A percentile compares a stretch with the other conserved stretches of the same genome.
Conservation (phyloP, 306 rosid species). For the Cicer pinnatifidum region DNA sequence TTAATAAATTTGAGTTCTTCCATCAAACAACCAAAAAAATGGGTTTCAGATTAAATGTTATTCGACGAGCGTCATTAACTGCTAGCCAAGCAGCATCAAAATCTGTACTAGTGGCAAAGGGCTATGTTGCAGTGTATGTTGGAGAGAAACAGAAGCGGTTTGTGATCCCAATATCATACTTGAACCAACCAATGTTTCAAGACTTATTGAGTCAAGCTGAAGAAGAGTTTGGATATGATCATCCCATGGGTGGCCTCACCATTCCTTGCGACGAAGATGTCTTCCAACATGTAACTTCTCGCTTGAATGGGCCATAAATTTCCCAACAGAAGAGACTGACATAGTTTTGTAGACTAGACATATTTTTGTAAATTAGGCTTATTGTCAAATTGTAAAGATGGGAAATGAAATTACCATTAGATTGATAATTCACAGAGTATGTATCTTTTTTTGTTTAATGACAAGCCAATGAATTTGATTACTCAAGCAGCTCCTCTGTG, state of each 20-base stretch:
- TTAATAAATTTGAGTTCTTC: neutral
- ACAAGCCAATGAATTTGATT: neutral
- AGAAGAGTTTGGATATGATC: constrained; percentile 27
- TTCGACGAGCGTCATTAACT: neutral
- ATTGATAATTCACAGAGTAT: neutral
- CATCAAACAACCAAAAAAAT: neutral
- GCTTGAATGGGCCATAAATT: neutral
- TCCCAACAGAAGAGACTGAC: neutral
- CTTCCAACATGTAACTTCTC: neutral
- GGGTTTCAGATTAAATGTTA: neutral
- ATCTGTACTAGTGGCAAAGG: neutral
- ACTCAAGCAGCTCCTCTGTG: neutral
- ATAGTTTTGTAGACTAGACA: neutral
- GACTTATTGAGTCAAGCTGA: neutral
- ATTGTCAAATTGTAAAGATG: neutral
- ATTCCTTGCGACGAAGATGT: constrained; percentile 20
- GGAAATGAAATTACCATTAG: neutral
- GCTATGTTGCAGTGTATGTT: constrained; percentile 1
- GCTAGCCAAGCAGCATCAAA: neutral
- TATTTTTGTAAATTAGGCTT: neutral
- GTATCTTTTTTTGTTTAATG: neutral
- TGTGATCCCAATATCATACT: neutral
- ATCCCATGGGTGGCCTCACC: constrained; percentile 14
- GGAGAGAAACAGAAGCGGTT: constrained; percentile 18
- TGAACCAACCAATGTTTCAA: constrained; percentile 9